A percentile compares a stretch with the other conserved stretches of the same genome.
These are phyloP conservation scores for Fusarium buxicola DNA, from an alignment of 2,329 filamentous ascomycete species.

Conservation along the genomic window DNA sequence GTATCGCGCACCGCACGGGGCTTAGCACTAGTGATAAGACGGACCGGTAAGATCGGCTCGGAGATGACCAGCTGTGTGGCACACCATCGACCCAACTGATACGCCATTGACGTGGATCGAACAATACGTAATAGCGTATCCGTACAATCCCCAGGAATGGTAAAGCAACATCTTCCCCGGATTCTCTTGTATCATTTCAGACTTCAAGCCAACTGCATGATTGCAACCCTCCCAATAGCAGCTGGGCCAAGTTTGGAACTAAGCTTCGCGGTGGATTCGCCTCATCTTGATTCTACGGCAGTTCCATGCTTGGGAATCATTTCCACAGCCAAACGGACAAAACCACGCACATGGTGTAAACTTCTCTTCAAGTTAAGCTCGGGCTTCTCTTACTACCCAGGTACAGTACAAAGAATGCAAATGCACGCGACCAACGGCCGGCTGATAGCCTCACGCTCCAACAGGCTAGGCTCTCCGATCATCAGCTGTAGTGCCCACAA, in stretches of 20 bases:
- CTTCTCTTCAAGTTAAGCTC: neutral
- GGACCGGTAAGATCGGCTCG: slow-evolving; percentile 26
- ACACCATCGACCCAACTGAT: slow-evolving; percentile 4
- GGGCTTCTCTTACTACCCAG: neutral
- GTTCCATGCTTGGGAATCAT: too few relatives aligned
- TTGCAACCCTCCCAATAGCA: too few relatives aligned
- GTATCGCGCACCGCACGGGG: too few relatives aligned
- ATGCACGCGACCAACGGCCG: slow-evolving; percentile 19
- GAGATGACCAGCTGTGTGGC: neutral
- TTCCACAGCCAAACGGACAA: neutral
- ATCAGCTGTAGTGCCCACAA: slow-evolving; percentile 19
- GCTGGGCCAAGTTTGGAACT: too few relatives aligned
- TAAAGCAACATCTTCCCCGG: too few relatives aligned
- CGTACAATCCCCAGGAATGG: too few relatives aligned
- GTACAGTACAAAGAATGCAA: neutral
- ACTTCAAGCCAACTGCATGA: too few relatives aligned
- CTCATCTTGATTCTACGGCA: too few relatives aligned
- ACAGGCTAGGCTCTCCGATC: slow-evolving; percentile 15
- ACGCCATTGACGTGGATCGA: slow-evolving; percentile 1
- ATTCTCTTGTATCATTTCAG: too few relatives aligned
- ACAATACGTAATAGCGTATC: too few relatives aligned
- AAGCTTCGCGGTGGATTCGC: too few relatives aligned
- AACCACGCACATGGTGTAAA: slow-evolving; percentile 24
- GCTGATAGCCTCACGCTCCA: neutral
- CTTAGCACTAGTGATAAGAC: slow-evolving; percentile 18